Conservation (phyloP, 805 yeast species). For the Wickerhamomyces silvicola region DNA sequence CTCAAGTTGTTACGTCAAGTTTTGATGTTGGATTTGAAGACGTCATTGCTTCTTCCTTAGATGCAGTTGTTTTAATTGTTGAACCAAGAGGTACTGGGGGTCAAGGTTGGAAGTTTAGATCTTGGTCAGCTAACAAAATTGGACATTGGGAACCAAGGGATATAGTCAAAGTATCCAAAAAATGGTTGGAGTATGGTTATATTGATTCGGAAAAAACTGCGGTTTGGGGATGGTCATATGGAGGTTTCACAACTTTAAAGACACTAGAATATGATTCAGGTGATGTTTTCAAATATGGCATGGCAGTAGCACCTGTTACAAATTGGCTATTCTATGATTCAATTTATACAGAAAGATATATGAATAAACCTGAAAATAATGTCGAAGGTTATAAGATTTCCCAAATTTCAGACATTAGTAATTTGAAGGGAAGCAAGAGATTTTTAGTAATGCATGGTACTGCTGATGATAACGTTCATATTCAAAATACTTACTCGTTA, state of each 20-base stretch:
- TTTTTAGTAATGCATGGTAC: constrained; percentile 94
- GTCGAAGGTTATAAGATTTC: constrained; percentile 54
- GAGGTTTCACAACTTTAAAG: constrained; percentile 89
- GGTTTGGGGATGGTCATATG: constrained; percentile 98
- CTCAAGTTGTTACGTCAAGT: constrained; percentile 65
- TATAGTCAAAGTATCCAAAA: constrained; percentile 73
- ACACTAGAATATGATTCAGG: constrained; percentile 78
- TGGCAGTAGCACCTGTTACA: constrained; percentile 97
- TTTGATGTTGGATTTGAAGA: constrained; percentile 64
- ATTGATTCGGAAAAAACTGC: constrained; percentile 67
- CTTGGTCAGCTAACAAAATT: constrained; percentile 69
- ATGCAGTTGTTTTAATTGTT: constrained; percentile 84
- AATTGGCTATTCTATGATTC: constrained; percentile 91
- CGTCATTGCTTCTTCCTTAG: constrained; percentile 65
- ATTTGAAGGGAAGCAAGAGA: constrained; percentile 50
- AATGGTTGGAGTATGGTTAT: constrained; percentile 41
- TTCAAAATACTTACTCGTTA: constrained; percentile 78
- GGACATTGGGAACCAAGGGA: constrained; percentile 84
- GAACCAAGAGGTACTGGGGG: constrained; percentile 98
- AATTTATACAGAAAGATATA: constrained; percentile 89
- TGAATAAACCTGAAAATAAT: constrained; percentile 75
- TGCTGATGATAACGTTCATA: constrained; percentile 95
- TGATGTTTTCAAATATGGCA: constrained; percentile 73
- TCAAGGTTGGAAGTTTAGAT: constrained; percentile 72
- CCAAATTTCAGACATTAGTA: constrained; percentile 49